phyloP scores from a whole-genome alignment of 2,329 filamentous ascomycete species.

The Cladosporium oxysporum region DNA sequence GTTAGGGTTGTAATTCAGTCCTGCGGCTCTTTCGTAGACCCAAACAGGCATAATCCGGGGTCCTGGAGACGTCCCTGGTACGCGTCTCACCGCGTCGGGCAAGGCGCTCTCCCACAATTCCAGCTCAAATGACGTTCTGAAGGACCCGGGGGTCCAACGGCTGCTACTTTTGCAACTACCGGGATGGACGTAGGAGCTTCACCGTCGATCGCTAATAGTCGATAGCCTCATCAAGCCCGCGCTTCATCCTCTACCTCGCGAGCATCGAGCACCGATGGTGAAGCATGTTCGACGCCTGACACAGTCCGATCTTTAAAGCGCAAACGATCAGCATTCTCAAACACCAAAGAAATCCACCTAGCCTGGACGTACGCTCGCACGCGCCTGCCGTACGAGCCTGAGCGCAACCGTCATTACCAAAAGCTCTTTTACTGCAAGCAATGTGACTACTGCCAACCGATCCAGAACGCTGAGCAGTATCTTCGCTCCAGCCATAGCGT shows the following conservation, averaged over 20 bases:
- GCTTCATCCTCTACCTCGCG: too few relatives aligned
- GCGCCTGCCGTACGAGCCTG: constrained; percentile 9
- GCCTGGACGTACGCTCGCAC: constrained; percentile 15
- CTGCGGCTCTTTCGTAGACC: not conserved
- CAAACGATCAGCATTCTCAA: constrained; percentile 7
- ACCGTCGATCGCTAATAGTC: too few relatives aligned
- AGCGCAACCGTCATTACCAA: constrained; percentile 13
- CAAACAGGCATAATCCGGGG: constrained; percentile 1
- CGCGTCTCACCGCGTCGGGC: not conserved
- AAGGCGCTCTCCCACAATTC: too few relatives aligned
- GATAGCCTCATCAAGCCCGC: too few relatives aligned
- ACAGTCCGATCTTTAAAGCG: constrained; percentile 11
- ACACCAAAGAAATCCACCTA: constrained; percentile 10
- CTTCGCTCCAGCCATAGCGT: constrained; percentile 14
- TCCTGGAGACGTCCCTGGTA: not conserved
- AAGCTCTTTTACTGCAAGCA: constrained; percentile 15
- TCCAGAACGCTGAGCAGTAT: constrained; percentile 14
- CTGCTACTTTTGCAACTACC: too few relatives aligned
- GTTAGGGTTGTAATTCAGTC: not conserved
- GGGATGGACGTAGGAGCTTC: too few relatives aligned
- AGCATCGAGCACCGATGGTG: not conserved
- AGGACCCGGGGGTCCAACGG: too few relatives aligned
- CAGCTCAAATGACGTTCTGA: too few relatives aligned
- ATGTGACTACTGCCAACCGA: constrained; percentile 12
- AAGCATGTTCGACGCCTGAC: constrained; percentile 3